phyloP scores from a whole-genome alignment of 1,139 yeast genomes.

The Saccharomyces uvarum region DNA sequence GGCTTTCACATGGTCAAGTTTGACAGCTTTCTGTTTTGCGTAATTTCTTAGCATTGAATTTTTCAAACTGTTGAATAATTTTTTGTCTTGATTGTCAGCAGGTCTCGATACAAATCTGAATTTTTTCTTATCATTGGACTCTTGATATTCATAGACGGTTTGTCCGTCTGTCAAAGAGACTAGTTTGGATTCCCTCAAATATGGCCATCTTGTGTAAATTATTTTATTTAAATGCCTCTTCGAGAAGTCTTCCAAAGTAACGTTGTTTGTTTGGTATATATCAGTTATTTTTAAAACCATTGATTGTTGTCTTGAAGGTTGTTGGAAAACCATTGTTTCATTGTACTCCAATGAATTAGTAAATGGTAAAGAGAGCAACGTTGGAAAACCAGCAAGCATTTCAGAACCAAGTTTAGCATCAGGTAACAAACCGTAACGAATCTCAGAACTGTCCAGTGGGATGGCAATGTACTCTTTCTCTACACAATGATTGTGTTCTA shows the following conservation, averaged over 20 bases:
- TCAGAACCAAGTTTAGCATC: conserved; percentile 66
- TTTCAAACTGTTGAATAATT: conserved; percentile 36
- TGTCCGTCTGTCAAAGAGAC: conserved; percentile 54
- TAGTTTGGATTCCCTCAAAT: conserved; percentile 71
- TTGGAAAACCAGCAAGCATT: conserved; percentile 84
- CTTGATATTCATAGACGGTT: conserved; percentile 40
- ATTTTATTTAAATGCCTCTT: conserved; percentile 50
- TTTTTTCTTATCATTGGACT: conserved; percentile 30
- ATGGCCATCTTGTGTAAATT: conserved; percentile 84
- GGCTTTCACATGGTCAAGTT: conserved; percentile 46
- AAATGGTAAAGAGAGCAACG: conserved; percentile 64
- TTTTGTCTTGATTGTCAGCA: conserved; percentile 39
- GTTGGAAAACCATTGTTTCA: conserved; percentile 74
- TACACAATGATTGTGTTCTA: conserved; percentile 70
- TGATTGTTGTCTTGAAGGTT: conserved; percentile 77
- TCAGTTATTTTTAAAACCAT: conserved; percentile 59
- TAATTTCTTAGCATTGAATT: conserved; percentile 36
- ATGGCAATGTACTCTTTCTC: conserved; percentile 53
- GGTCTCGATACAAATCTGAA: conserved; percentile 37
- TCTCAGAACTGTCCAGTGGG: conserved; percentile 38
- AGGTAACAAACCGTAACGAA: conserved; percentile 53
- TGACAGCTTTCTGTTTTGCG: conserved; percentile 49
- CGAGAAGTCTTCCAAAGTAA: conserved; percentile 45
- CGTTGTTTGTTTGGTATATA: conserved; percentile 40
- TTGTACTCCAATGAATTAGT: conserved; percentile 45